phyloP scores from a whole-genome alignment of 2,329 filamentous ascomycete species.

The Westerdykella aurantiaca region DNA sequence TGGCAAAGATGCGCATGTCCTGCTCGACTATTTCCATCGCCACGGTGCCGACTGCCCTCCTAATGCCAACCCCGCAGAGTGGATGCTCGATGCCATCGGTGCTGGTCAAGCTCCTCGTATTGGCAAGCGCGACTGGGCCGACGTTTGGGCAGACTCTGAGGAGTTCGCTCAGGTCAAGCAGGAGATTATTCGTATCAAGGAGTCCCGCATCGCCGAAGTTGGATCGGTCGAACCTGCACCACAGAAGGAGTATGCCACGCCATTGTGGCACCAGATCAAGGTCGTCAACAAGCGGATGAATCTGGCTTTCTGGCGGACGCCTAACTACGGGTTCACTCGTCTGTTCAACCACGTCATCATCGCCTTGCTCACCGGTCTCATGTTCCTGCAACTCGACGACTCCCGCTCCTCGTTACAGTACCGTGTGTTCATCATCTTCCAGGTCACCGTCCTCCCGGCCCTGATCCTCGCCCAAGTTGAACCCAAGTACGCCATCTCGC shows the following conservation, averaged over 20 bases:
- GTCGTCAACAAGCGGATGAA: conserved; percentile 66
- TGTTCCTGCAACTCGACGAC: conserved; percentile 71
- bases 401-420: conserved; percentile 74
- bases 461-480: conserved; percentile 80
- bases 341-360: conserved; percentile 80
- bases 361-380: conserved; percentile 70
- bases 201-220: conserved; percentile 49
- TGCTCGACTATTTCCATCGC: conserved; percentile 54
- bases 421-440: conserved; percentile 85
- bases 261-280: conserved; percentile 71
- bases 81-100: conserved; percentile 80
- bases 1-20: conserved; percentile 63
- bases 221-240: conserved; percentile 41
- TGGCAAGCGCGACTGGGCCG: conserved; percentile 71
- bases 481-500: conserved; percentile 73
- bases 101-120: conserved; percentile 67
- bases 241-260: conserved; percentile 77
- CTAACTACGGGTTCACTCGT: conserved; percentile 83
- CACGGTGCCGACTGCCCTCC: conserved; percentile 55
- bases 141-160: conserved; percentile 69
- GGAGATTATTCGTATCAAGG: conserved; percentile 62
- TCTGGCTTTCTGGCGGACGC: conserved; percentile 75
- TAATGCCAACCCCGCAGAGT: conserved; percentile 59
- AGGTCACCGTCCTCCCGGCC: conserved; percentile 76
- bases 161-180: conserved; percentile 63